A percentile compares a stretch with the other conserved stretches of the same genome.
Conservation (phyloP, 2,329 filamentous ascomycete genomes). For the Ambrosiella beaveri region DNA sequence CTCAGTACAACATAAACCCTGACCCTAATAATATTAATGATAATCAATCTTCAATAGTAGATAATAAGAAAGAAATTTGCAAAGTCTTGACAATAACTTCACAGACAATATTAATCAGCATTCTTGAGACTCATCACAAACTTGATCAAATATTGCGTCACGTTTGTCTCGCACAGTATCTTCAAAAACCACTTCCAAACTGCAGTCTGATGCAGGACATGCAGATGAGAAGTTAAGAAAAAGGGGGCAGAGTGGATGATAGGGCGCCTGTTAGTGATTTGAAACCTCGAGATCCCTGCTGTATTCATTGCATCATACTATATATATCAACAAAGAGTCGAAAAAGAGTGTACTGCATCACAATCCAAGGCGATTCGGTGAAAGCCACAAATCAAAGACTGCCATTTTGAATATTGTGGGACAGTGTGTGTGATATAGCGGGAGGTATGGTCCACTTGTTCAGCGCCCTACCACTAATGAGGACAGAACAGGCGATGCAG, state of each 20-base stretch:
- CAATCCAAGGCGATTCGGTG: not conserved
- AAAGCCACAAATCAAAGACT: not conserved
- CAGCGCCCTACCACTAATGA: not conserved
- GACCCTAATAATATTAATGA: not conserved
- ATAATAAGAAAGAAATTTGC: too few relatives aligned
- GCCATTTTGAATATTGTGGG: not conserved
- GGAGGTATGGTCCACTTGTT: too few relatives aligned
- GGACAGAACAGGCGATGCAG: not conserved
- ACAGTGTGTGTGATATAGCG: not conserved
- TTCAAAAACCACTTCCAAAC: not conserved
- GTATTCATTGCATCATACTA: not conserved
- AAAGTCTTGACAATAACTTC: too few relatives aligned
- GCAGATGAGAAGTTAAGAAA: not conserved
- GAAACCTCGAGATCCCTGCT: not conserved
- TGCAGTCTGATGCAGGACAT: not conserved
- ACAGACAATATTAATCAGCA: too few relatives aligned
- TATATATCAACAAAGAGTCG: too few relatives aligned
- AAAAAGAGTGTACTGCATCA: not conserved
- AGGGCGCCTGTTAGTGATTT: not conserved
- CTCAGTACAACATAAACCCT: not conserved
- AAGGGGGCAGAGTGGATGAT: not conserved
- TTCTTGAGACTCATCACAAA: not conserved
- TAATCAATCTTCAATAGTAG: not conserved
- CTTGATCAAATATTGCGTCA: not conserved
- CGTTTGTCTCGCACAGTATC: not conserved